These are phyloP conservation scores for Euryodendron excelsum DNA, from an alignment of 148 eudicot genomes.

Conservation along the genomic window DNA sequence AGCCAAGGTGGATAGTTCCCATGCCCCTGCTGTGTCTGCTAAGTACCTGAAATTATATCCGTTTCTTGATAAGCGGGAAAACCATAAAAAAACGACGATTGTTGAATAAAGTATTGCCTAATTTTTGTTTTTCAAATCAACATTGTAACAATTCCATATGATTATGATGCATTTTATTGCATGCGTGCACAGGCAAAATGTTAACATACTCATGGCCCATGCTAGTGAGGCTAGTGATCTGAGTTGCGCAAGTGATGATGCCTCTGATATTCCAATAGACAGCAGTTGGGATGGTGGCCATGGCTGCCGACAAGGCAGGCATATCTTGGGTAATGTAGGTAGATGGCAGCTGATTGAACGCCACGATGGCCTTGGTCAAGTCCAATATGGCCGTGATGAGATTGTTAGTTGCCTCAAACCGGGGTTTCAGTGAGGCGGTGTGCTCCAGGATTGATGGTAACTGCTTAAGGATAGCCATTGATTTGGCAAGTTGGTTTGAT, in stretches of 20 bases:
- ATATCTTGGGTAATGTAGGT: conserved; percentile 19
- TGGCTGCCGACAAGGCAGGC: conserved; percentile 23
- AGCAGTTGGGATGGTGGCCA: conserved; percentile 22
- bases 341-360: conserved; percentile 22
- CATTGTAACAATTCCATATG: too few species aligned
- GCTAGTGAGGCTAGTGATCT: conserved; percentile 26
- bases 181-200: background rate
- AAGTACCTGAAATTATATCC: conserved; percentile 25
- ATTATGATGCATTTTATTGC: background rate
- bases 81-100: too few species aligned
- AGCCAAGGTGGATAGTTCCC: conserved; percentile 58
- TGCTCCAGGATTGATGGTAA: conserved; percentile 29
- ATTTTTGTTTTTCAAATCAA: too few species aligned
- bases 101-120: background rate
- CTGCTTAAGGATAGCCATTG: conserved; percentile 30
- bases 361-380: conserved; percentile 20
- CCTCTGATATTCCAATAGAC: conserved; percentile 30
- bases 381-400: conserved; percentile 28
- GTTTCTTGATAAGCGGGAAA: too few species aligned
- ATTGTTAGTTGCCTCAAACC: conserved; percentile 21
- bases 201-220: conserved; percentile 28
- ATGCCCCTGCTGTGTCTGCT: conserved; percentile 38
- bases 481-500: conserved; percentile 25
- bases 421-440: conserved; percentile 17
- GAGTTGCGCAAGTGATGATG: conserved; percentile 26